Evolutionary conservation across 2,329 filamentous ascomycete genomes (phyloP), one percentile per base, ranked within the genome.

Genomic region (Alternaria consortialis): DNA sequence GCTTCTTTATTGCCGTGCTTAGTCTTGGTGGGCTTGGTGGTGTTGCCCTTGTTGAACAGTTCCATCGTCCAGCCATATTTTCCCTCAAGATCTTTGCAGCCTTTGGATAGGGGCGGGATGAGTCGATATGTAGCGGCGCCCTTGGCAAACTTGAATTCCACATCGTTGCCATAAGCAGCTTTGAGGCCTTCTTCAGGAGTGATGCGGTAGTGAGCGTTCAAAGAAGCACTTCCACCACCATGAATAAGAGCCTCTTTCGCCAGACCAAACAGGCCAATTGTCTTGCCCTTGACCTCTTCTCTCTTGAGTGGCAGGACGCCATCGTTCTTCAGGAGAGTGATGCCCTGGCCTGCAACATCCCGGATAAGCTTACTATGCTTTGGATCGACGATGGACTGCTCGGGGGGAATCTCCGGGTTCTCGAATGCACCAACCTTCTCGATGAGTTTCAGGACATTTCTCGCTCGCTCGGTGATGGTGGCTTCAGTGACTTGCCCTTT

Each of bases 281-380:
- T 88, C 46, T 88, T 89, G 2, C 73, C 74, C 47, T 75, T 76
- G 15, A 74, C 57, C 17, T 87, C 86, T 4, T 86, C 83, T 72
- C 89, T 91, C 54, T 83, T 84, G 17, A 90, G 77, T 0, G 91
- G 91, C 1, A 94, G 80, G 0, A 90, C 72, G 8, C 81, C 80
- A 12, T 92, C 85, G 58, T 94, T 94, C 80, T 92, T 93, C 55
- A 93, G 80, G 8, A 93, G 81, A 1, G 92, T 90, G 8, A 91
- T 86, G 9, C 87, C 87, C 73, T 92, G 88, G 15, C 87, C 85
- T 13, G 87, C 90, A 42, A 90, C 84, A 48, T 84, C 82, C 23
- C 91, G 84, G 37, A 93, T 84, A 40, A 92, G 79, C 59, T 86
- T 80, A 57, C 88, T 81, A 17, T 85, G 84, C 62, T 86, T 84